Evolutionary conservation across 495 filamentous ascomycete species (phyloP), one percentile per base, ranked within the genome.

Genomic region (Podospora sp.): DNA sequence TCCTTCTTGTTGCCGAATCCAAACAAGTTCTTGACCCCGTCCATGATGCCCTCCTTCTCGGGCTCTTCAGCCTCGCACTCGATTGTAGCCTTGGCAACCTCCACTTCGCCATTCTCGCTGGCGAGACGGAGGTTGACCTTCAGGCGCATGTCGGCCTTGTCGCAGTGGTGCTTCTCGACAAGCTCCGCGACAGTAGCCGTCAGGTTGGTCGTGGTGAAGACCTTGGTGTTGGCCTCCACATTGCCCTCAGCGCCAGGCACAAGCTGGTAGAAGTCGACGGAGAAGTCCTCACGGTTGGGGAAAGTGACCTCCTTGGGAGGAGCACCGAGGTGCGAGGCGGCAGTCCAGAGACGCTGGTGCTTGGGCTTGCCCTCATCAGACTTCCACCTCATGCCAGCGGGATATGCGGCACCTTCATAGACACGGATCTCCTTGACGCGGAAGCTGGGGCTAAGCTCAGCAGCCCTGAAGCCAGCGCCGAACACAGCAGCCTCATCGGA

Each of bases 401-500:
- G 80, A 74, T 95, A 97, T 20, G 78, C 78, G 36, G 92, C 88
- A 18, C 80, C 85, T 66, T 99, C 95, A 62, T 79, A 85, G 53
- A 90, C 85, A 62, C 90, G 85, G 67, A 99, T 98, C 71, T 98
- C 96, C 83, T 97, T 99, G 72, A 99, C 96, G 60, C 91, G 88
- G 85, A 99, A 99, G 73, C 89, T 93, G 40, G 94, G 92, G 78
- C 91, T 96, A 59, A 98, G 84, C 67, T 89, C 89, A 57, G 96
- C 96, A 29, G 90, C 96, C 75, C 92, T 92, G 84, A 98, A 98
- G 21, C 92, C 93, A 60, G 96, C 96, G 69, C 96, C 96, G 78
- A 99, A 96, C 18, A 97, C 95, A 58, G 96, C 95, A 18, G 96
- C 88, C 80, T 99, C 96, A 76, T 99, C 96, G 27, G 94, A 90